phyloP scores from a whole-genome alignment of 208 protist species.

The Acanthamoeba divionensis region DNA sequence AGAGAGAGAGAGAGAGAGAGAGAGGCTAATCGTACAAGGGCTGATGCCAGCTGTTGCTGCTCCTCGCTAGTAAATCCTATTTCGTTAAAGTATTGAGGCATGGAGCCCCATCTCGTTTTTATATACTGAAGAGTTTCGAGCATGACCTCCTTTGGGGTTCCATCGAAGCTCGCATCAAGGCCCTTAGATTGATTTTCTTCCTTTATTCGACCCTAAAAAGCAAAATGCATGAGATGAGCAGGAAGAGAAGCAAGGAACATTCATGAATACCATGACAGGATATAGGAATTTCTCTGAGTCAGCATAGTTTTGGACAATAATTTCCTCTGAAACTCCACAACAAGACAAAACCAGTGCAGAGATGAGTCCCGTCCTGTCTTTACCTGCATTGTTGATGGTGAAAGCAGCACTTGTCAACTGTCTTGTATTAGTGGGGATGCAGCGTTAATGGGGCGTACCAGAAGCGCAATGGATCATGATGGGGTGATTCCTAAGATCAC shows the following conservation, averaged over 20 bases:
- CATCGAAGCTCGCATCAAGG: conserved; percentile 27
- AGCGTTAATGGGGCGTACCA: neutral
- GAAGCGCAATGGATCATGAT: conserved; percentile 41
- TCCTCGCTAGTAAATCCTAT: neutral
- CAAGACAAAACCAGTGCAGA: conserved; percentile 31
- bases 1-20: neutral
- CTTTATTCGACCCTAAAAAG: no score
- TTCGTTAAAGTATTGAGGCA: neutral
- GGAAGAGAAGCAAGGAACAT: neutral
- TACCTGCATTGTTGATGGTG: neutral
- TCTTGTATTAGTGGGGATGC: neutral
- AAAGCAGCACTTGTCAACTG: neutral
- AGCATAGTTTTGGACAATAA: conserved; percentile 9
- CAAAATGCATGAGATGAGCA: no score
- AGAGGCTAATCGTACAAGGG: neutral
- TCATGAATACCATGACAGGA: neutral
- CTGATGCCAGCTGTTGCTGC: neutral
- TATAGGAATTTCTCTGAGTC: conserved; percentile 2
- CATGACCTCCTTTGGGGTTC: conserved; percentile 13
- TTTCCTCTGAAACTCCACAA: conserved; percentile 20
- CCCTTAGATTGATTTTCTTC: conserved; percentile 34
- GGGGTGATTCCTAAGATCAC: neutral
- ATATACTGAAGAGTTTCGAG: conserved; percentile 13
- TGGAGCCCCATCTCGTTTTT: conserved; percentile 19
- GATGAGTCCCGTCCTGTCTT: conserved; percentile 30